A percentile compares a stretch with the other conserved stretches of the same genome.
Evolutionary conservation across 129 eudicot species (phyloP).

Genomic region (Flaveria trinervia): DNA sequence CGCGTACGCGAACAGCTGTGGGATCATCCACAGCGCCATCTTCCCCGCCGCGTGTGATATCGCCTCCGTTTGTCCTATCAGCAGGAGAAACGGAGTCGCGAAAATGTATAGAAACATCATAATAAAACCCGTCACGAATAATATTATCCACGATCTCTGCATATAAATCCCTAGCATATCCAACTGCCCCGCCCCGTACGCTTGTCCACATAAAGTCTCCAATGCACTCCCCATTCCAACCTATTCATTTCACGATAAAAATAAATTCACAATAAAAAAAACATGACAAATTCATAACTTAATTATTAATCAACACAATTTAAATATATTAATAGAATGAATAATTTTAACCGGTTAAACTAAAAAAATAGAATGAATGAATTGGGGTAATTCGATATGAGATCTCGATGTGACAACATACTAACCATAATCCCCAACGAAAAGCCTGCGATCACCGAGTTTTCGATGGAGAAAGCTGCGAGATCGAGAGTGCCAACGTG

Average conservation of each 20-base stretch:
- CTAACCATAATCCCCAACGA: slow-evolving; percentile 64
- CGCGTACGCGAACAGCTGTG: slow-evolving; percentile 49
- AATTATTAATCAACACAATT: no score
- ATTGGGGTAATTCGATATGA: no score
- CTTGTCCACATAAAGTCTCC: slow-evolving; percentile 66
- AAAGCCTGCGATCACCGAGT: slow-evolving; percentile 57
- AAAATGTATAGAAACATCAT: slow-evolving; percentile 40
- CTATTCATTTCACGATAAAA: slow-evolving; percentile 2
- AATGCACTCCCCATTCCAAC: slow-evolving; percentile 63
- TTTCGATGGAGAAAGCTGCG: slow-evolving; percentile 40
- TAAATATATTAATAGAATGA: no score
- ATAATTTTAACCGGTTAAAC: no score
- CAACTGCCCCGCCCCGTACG: slow-evolving; percentile 57
- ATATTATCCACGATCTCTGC: slow-evolving; percentile 62
- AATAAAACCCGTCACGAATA: slow-evolving; percentile 32
- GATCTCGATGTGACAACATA: not conserved
- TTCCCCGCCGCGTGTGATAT: slow-evolving; percentile 41
- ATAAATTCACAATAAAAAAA: no score
- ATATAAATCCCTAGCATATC: slow-evolving; percentile 61
- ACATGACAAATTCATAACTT: not conserved
- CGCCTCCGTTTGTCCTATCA: slow-evolving; percentile 51
- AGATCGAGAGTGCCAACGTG: slow-evolving; percentile 43
- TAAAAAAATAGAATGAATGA: no score
- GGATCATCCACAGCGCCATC: slow-evolving; percentile 51
- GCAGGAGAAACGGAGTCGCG: slow-evolving; percentile 45